Evolutionary conservation across 768 basidiomycete species (phyloP).

Genomic region (Lentinus brumalis): DNA sequence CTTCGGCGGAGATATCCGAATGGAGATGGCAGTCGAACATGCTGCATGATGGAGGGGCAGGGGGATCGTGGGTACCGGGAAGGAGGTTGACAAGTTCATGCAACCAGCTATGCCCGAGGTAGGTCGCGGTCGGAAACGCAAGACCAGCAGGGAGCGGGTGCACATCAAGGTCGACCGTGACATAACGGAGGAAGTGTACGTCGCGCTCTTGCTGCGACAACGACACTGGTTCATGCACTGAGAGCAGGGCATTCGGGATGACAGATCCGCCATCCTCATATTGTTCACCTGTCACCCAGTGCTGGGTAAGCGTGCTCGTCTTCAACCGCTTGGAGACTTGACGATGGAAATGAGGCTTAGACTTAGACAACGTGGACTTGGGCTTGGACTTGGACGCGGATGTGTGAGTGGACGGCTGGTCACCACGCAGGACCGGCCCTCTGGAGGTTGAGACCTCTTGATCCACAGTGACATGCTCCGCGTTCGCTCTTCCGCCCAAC

Average conservation of each 20-base stretch:
- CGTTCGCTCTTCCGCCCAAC: constrained; percentile 37
- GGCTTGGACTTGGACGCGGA: not conserved
- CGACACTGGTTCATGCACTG: not conserved
- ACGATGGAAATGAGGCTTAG: not conserved
- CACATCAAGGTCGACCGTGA: constrained; percentile 55
- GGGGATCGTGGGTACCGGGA: constrained; percentile 28
- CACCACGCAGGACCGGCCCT: constrained; percentile 19
- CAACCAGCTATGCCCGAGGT: constrained; percentile 62
- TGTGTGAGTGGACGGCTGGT: not conserved
- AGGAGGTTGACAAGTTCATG: constrained; percentile 52
- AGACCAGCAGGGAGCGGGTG: constrained; percentile 50
- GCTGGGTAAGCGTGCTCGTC: constrained; percentile 5
- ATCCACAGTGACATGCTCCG: constrained; percentile 41
- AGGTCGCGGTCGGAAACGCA: constrained; percentile 52
- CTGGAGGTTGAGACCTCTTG: constrained; percentile 40
- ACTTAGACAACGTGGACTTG: not conserved
- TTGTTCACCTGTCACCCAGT: constrained; percentile 3
- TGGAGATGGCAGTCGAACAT: constrained; percentile 47
- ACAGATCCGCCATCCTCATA: constrained; percentile 7
- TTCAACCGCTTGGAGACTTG: constrained; percentile 6
- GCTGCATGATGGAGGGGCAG: constrained; percentile 34
- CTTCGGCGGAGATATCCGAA: constrained; percentile 42
- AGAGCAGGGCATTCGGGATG: not conserved
- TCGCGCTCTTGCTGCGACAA: constrained; percentile 1
- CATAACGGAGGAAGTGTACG: constrained; percentile 20